A percentile compares a stretch with the other conserved stretches of the same genome.
Evolutionary conservation across 108 stramenopile genomes (phyloP).

Genomic region (Seminavis robusta): DNA sequence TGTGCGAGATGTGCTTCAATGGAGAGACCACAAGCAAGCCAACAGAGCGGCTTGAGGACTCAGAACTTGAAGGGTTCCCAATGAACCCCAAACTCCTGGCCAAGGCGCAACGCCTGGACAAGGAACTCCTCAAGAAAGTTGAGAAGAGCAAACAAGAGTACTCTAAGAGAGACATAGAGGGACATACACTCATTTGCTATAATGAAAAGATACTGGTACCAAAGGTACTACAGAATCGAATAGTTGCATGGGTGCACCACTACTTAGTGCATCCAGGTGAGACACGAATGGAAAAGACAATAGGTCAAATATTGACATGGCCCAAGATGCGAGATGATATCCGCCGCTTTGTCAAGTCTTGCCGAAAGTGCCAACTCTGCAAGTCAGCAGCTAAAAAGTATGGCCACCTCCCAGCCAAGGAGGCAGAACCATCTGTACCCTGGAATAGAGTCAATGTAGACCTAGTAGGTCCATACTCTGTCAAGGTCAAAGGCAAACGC

Average conservation of each 20-base stretch:
- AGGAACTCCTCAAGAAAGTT: not conserved
- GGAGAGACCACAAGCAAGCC: slow-evolving; percentile 6
- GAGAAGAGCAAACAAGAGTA: not conserved
- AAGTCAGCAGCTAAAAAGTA: slow-evolving; percentile 18
- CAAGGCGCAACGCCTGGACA: not conserved
- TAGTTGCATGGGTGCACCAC: slow-evolving; percentile 16
- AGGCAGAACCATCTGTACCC: slow-evolving; percentile 6
- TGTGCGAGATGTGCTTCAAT: no score
- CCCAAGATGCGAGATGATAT: slow-evolving; percentile 17
- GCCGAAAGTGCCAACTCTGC: slow-evolving; percentile 19
- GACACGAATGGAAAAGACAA: slow-evolving; percentile 9
- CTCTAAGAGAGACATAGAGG: not conserved
- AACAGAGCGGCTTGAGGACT: no score
- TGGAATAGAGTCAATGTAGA: slow-evolving; percentile 35
- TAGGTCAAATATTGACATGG: slow-evolving; percentile 18
- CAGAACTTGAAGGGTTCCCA: not conserved
- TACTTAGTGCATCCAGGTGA: slow-evolving; percentile 22
- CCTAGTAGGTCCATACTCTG: slow-evolving; percentile 21
- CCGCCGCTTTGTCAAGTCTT: slow-evolving; percentile 15
- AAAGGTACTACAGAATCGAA: not conserved
- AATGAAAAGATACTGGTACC: not conserved
- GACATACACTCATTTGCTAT: not conserved
- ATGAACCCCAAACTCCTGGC: not conserved
- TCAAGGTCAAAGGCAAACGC: not conserved
- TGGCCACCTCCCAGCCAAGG: slow-evolving; percentile 33